These are phyloP conservation scores for Termitomyces sp. DNA, from an alignment of 768 basidiomycete species.

Conservation along the genomic window DNA sequence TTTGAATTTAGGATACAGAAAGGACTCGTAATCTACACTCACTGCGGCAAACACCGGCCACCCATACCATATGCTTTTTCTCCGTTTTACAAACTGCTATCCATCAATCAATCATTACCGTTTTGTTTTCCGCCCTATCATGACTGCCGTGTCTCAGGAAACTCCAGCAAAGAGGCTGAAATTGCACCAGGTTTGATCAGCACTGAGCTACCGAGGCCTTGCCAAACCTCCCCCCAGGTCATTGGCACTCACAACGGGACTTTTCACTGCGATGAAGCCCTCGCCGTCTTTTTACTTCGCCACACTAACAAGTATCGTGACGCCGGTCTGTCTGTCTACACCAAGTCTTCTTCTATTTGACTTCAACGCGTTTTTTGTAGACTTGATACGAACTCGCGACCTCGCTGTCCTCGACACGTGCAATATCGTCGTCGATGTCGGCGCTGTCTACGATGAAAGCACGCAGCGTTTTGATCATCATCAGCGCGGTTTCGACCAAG, in stretches of 20 bases:
- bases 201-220: not conserved
- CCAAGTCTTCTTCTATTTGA: not conserved
- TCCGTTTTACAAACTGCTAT: not conserved
- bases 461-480: constrained; percentile 91
- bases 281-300: constrained; percentile 86
- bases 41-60: constrained; percentile 9
- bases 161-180: constrained; percentile 34
- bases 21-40: not conserved
- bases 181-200: constrained; percentile 26
- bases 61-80: not conserved
- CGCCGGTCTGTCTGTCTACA: constrained; percentile 48
- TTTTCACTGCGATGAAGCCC: constrained; percentile 96
- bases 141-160: constrained; percentile 14
- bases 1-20: constrained; percentile 9
- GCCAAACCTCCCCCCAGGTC: constrained; percentile 35
- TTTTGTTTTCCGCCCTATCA: constrained; percentile 7
- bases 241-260: constrained; percentile 96
- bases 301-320: constrained; percentile 70
- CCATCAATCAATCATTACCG: not conserved
- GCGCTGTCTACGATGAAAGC: constrained; percentile 81
- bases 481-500: constrained; percentile 86
- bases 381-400: constrained; percentile 70
- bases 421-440: constrained; percentile 96
- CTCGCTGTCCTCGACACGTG: constrained; percentile 68
- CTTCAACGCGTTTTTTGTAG: constrained; percentile 23